Conservation (phyloP, 108 stramenopile genomes). For the Stephanodiscus minutulus region DNA sequence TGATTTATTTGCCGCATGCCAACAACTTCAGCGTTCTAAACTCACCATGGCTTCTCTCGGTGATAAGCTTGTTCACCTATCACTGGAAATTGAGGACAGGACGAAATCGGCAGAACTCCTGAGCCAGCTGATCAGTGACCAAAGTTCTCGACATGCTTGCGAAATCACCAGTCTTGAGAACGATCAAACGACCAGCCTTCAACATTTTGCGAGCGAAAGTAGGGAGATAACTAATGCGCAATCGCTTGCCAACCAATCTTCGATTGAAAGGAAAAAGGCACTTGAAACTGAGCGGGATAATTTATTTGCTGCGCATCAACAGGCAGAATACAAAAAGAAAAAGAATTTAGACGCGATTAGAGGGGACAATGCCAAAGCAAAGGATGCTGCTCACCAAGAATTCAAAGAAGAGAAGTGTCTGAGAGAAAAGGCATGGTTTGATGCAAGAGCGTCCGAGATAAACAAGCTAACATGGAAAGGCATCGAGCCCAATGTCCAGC, state of each 20-base stretch:
- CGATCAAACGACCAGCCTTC: neutral
- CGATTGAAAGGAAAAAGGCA: neutral
- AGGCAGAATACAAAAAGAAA: slow-evolving; percentile 29
- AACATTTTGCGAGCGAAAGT: neutral
- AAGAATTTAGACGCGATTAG: slow-evolving; percentile 15
- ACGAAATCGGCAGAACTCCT: slow-evolving; percentile 7
- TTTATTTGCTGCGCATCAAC: slow-evolving; percentile 12
- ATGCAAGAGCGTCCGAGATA: slow-evolving; percentile 25
- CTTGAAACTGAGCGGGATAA: slow-evolving; percentile 17
- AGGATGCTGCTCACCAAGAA: slow-evolving; percentile 15
- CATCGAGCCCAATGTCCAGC: slow-evolving; percentile 36
- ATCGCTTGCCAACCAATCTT: neutral
- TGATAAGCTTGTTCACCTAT: slow-evolving; percentile 3
- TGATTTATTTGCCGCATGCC: too few relatives aligned
- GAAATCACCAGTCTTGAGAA: slow-evolving; percentile 12
- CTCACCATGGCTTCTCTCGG: slow-evolving; percentile 1
- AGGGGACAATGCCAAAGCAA: slow-evolving; percentile 20
- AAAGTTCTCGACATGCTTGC: slow-evolving; percentile 3
- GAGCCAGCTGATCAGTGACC: neutral
- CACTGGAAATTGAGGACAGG: slow-evolving; percentile 11
- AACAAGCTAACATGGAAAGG: slow-evolving; percentile 29
- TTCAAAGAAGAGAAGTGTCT: slow-evolving; percentile 19
- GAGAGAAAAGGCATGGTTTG: slow-evolving; percentile 41
- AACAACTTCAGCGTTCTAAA: too few relatives aligned
- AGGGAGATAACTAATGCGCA: neutral